These are phyloP conservation scores for Aspergillus saccharolyticus DNA, from an alignment of 495 filamentous ascomycete species.

Conservation along the genomic window DNA sequence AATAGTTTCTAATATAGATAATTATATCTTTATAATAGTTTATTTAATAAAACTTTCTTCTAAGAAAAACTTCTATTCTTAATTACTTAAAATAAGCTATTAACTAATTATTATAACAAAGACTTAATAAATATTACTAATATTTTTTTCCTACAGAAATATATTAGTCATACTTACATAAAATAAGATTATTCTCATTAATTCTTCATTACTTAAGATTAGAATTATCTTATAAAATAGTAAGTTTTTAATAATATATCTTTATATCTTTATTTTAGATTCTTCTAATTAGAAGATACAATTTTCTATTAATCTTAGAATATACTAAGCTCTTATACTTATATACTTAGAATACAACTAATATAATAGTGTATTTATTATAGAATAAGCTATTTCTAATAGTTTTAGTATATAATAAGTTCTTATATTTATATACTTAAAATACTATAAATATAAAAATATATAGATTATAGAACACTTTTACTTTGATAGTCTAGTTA, in stretches of 20 bases:
- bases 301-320: constrained; percentile 1
- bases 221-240: not conserved
- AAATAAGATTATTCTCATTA: not conserved
- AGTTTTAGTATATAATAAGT: not conserved
- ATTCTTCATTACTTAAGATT: not conserved
- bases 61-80: constrained; percentile 6
- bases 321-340: not conserved
- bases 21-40: constrained; percentile 8
- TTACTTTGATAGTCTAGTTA: not conserved
- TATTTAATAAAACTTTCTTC: constrained; percentile 8
- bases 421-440: not conserved
- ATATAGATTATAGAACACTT: not conserved
- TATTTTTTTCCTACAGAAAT: not conserved
- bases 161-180: not conserved
- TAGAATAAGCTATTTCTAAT: too few relatives aligned
- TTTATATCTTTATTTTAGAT: not conserved
- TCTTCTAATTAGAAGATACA: constrained; percentile 2
- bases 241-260: constrained; percentile 2
- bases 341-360: too few relatives aligned
- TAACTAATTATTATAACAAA: not conserved
- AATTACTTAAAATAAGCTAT: not conserved
- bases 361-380: not conserved
- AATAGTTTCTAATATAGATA: not conserved
- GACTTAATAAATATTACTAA: not conserved
- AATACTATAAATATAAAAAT: not conserved